phyloP scores from a whole-genome alignment of 257 asterid genomes.

The Sherardia arvensis region DNA sequence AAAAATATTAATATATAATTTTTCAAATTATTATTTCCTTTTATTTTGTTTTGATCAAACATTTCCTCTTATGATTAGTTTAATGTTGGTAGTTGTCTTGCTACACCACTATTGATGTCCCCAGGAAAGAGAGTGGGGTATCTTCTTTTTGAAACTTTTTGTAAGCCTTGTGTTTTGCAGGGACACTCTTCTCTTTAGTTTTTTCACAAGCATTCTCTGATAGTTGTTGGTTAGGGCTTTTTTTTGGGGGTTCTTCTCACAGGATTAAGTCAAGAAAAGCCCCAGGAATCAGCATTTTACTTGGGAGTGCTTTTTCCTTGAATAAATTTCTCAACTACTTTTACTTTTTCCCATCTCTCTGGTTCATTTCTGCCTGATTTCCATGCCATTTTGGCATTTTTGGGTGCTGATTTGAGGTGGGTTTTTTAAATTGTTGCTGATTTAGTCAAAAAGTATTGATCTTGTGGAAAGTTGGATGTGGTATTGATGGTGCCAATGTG shows the following conservation, averaged over 20 bases:
- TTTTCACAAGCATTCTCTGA: constrained; percentile 55
- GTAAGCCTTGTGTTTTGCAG: constrained; percentile 12
- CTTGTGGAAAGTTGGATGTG: not conserved
- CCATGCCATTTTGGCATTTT: not conserved
- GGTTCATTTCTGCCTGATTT: constrained; percentile 2
- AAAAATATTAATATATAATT: no score
- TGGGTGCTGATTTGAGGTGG: not conserved
- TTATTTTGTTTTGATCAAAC: no score
- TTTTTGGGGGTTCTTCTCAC: constrained; percentile 4
- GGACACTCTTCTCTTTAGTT: constrained; percentile 19
- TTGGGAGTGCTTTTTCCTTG: constrained; percentile 13
- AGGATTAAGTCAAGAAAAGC: constrained; percentile 7
- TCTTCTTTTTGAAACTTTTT: constrained; percentile 29
- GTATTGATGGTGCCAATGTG: not conserved
- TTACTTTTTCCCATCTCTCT: not conserved
- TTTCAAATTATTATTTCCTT: no score
- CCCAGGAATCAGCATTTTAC: constrained; percentile 24
- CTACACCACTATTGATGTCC: constrained; percentile 5
- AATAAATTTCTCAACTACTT: not conserved
- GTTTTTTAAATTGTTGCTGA: not conserved
- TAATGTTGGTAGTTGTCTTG: constrained; percentile 1
- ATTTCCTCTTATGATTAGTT: not conserved
- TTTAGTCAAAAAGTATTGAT: not conserved
- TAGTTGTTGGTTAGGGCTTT: constrained; percentile 31
- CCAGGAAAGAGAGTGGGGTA: constrained; percentile 19